Base-by-base conservation (phyloP, 1,139 yeast genomes). In the Saccharomyces uvarum region DNA sequence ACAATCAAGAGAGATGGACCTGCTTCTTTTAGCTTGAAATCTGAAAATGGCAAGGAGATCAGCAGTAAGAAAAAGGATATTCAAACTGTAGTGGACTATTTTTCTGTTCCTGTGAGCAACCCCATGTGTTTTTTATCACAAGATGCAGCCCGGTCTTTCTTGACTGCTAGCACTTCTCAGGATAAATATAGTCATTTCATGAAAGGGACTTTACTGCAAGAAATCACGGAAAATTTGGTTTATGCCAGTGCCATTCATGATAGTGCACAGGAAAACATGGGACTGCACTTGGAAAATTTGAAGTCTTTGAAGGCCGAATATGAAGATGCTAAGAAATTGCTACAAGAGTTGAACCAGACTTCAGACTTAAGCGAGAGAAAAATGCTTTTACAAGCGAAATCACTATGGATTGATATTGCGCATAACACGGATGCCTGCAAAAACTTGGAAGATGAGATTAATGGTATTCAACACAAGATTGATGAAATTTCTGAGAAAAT, bases 111-210 rank as follows among this genome's bases (percentile, higher is more conserved):
- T 2, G 85, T 93, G 21, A 95, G 86, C 63, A 95, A 95, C 64
- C 98, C 98, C 6, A 82, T 95, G 79, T 89, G 96, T 2, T 88
- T 95, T 63, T 75, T 95, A 52, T 88, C 96, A 0, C 99, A 95
- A 69, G 98, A 95, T 63, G 88, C 86, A 57, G 99, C 99, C 1
- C 79, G 97, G 61, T 88, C 93, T 26, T 93, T 95, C 66, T 74
- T 95, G 55, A 86, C 95, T 0, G 81, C 83, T 28, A 82, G 93
- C 3, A 78, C 87, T 2, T 87, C 88, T 56, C 76, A 76, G 48
- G 83, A 81, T 51, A 88, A 90, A 68, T 91, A 83, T 68, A 77
- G 77, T 26, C 84, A 81, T 63, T 88, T 89, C 67, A 86, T 87
- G 88, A 80, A 80, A 55, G 97, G 96, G 29, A 84, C 95, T 3